phyloP scores from a whole-genome alignment of 179 eudicot species.

The Carnegiea gigantea region DNA sequence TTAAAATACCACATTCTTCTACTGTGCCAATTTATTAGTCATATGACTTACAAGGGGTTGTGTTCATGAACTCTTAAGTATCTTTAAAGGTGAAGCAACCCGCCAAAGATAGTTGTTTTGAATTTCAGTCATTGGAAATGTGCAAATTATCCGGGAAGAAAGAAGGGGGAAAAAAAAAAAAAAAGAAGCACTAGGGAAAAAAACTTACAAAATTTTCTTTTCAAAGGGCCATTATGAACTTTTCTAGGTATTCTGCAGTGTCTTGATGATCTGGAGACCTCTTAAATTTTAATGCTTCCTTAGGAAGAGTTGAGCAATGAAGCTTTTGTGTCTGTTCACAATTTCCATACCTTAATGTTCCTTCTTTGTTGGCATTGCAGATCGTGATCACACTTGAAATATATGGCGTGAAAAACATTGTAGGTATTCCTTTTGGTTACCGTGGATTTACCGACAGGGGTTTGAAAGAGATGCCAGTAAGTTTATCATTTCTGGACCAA shows the following conservation, averaged over 20 bases:
- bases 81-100: too few species aligned
- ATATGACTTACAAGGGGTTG: neutral
- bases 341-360: neutral
- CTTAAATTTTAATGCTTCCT: neutral
- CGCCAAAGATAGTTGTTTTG: neutral
- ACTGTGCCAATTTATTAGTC: neutral
- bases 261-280: neutral
- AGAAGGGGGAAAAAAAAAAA: neutral
- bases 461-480: constrained; percentile 81
- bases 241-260: neutral
- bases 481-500: constrained; percentile 23
- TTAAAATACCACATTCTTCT: neutral
- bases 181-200: too few species aligned
- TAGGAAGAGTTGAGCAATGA: neutral
- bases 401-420: constrained; percentile 91
- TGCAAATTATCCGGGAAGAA: neutral
- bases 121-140: neutral
- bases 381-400: constrained; percentile 97
- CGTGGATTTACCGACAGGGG: constrained; percentile 84
- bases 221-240: neutral
- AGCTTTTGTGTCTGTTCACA: neutral
- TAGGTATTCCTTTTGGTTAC: constrained; percentile 95
- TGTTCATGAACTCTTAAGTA: neutral
- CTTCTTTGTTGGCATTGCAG: constrained; percentile 37
- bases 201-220: neutral